Base-by-base conservation (phyloP, 1,284 basidiomycete genomes). In the Farysia itapuensis region DNA sequence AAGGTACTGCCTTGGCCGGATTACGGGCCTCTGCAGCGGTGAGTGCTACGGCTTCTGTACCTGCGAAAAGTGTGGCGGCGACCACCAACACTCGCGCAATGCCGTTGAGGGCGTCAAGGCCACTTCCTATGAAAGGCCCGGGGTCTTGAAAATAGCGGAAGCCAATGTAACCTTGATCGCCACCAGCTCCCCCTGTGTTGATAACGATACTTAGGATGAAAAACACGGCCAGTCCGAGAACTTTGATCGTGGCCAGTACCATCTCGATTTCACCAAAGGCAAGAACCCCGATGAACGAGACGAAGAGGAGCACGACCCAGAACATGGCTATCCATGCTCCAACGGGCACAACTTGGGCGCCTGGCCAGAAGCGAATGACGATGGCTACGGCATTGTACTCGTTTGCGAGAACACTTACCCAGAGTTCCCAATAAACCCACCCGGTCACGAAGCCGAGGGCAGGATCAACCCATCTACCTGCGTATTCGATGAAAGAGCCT, bases 401-500 rank as follows among this genome's bases (percentile, higher is more conserved):
- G 45, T 66, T 66, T 4, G 54, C 39, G 3, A 63, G 39, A 8
- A 66, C 64, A 1, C 41, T 42, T 24, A 63, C 48, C 57, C 63
- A 66, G 4, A 66, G 35, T 18, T 57, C 46, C 49, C 53, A 65
- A 32, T 65, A 65, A 15, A 57, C 34, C 88, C 82, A 47, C 83
- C 86, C 30, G 82, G 72, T 23, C 83, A 67, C 53, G 24, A 67
- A 64, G 0, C 85, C 85, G 52, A 90, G 81, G 0, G 88, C 86
- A 2, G 85, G 85, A 66, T 88, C 84, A 19, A 89, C 85, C 72
- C 88, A 89, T 35, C 86, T 84, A 56, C 84, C 85, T 1, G 89
- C 87, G 21, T 90, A 80, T 38, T 83, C 86, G 76, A 92, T 86
- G 72, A 90, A 89, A 2, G 89, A 84, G 52, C 84, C 86, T 43